Base-by-base conservation (phyloP, 441 rosid species). In the Populus trichocarpa region DNA sequence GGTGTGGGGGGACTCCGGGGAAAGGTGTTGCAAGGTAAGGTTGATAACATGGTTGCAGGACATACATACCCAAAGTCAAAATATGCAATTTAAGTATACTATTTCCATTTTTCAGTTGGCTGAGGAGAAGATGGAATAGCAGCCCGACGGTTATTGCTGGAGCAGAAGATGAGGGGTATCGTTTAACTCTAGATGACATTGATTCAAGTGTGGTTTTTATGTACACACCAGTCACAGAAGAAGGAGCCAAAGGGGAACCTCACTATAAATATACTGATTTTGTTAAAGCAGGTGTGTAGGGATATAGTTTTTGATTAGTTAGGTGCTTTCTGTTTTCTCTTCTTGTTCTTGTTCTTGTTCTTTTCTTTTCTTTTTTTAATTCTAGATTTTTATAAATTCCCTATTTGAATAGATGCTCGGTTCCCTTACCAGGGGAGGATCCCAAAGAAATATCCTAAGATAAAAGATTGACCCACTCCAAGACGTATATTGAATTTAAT, bases 1-100 rank as follows among this genome's bases (percentile, higher is more conserved):
- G 99, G 99, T 93, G 98, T 76, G 98, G 99, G 77, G 99, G 98
- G 81, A 91, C 91, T 79, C 98, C 98, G 2, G 98, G 98, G 74
- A 94, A 90, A 83, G 90, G 98, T 72, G 98, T 93, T 85, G 89
- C 95, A 36, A 96, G 99, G 99, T 93, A 71, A 75, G 80, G 53
- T 73, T 70, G 53, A 65, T 68, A 73, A 46, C 70, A 38, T 66
- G 35, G 68, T 68, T 36, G 40, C 67, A 35, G 25, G 65, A 26
- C 30, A 50, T 46, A 30, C 14, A 28, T 13, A 36, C 46, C 35
- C 75, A 70, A 67, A 5, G 68, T 16, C 64, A 38, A 28, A 72
- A 35, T 28, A 32, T 10, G 53, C 20, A 61, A 23, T 26, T 30
- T 18, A 57, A 46, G 11, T 79, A 33, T 33, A 14, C 20, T 72